A percentile compares a stretch with the other conserved stretches of the same genome.
These are phyloP conservation scores for Stipa capillata DNA, from an alignment of 176 grass and related monocot genomes.

Conservation along the genomic window DNA sequence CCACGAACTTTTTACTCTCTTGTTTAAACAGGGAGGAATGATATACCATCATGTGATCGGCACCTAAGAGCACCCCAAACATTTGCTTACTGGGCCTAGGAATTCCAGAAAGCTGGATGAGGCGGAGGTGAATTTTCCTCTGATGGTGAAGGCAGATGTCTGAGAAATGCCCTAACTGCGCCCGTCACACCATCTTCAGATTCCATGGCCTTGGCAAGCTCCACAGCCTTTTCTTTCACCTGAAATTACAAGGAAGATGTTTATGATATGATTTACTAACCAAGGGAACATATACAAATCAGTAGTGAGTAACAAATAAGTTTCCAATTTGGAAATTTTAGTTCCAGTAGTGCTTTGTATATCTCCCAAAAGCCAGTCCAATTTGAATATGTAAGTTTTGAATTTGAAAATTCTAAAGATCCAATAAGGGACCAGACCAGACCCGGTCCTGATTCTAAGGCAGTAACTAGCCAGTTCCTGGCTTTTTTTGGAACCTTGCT, in stretches of 20 bases:
- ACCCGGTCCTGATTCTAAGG: neutral
- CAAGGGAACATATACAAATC: neutral
- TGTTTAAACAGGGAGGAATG: neutral
- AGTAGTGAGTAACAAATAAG: neutral
- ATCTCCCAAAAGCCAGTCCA: neutral
- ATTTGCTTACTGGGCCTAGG: constrained; percentile 30
- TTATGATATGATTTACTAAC: neutral
- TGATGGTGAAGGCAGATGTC: constrained; percentile 51
- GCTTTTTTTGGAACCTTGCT: neutral
- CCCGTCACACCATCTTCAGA: constrained; percentile 67
- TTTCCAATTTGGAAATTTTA: neutral
- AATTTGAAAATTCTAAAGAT: neutral
- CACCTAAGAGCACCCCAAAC: constrained; percentile 49
- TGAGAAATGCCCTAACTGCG: constrained; percentile 84
- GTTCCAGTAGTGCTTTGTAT: neutral
- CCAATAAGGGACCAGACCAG: neutral
- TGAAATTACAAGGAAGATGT: constrained; percentile 7
- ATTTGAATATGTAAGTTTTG: neutral
- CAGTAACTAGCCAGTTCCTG: neutral
- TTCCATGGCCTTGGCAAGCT: constrained; percentile 75
- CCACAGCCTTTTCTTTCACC: constrained; percentile 72
- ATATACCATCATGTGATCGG: neutral
- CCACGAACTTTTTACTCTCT: neutral
- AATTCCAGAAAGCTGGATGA: constrained; percentile 11
- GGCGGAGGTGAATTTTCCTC: neutral